Conservation (phyloP, 2,329 filamentous ascomycete species). For the Venturiaceae sp. region DNA sequence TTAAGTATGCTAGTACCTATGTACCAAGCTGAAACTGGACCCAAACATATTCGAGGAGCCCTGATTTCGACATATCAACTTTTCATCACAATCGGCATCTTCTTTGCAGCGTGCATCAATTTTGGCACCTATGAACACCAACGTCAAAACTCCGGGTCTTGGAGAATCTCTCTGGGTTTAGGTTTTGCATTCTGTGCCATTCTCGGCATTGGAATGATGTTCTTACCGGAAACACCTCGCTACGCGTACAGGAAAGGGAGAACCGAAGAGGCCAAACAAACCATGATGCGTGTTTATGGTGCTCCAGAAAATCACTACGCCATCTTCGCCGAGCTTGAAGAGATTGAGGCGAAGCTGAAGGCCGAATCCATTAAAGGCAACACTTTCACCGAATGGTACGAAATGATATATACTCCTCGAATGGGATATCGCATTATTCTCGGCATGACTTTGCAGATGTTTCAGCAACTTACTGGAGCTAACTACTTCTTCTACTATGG, state of each 20-base stretch:
- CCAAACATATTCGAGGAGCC: slow-evolving; percentile 53
- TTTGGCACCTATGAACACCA: slow-evolving; percentile 43
- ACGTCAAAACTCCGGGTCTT: slow-evolving; percentile 39
- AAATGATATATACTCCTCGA: slow-evolving; percentile 54
- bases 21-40: slow-evolving; percentile 59
- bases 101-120: slow-evolving; percentile 41
- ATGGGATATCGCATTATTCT: slow-evolving; percentile 57
- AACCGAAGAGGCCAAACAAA: slow-evolving; percentile 39
- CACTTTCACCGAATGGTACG: slow-evolving; percentile 50
- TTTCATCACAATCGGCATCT: slow-evolving; percentile 60
- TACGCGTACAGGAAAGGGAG: slow-evolving; percentile 47
- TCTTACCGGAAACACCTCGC: slow-evolving; percentile 47
- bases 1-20: slow-evolving; percentile 40
- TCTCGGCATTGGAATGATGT: slow-evolving; percentile 42
- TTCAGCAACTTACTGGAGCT: slow-evolving; percentile 59
- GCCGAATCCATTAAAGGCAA: slow-evolving; percentile 35
- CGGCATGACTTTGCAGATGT: slow-evolving; percentile 52
- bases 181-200: slow-evolving; percentile 47
- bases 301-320: slow-evolving; percentile 45
- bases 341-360: slow-evolving; percentile 47
- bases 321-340: slow-evolving; percentile 41
- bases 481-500: slow-evolving; percentile 56
- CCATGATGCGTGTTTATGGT: slow-evolving; percentile 45
- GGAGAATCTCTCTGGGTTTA: slow-evolving; percentile 55
- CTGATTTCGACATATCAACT: slow-evolving; percentile 57